Evolutionary conservation across 2,329 filamentous ascomycete species (phyloP), one percentile per base, ranked within the genome.

Genomic region (Cordyceps tenuipes): DNA sequence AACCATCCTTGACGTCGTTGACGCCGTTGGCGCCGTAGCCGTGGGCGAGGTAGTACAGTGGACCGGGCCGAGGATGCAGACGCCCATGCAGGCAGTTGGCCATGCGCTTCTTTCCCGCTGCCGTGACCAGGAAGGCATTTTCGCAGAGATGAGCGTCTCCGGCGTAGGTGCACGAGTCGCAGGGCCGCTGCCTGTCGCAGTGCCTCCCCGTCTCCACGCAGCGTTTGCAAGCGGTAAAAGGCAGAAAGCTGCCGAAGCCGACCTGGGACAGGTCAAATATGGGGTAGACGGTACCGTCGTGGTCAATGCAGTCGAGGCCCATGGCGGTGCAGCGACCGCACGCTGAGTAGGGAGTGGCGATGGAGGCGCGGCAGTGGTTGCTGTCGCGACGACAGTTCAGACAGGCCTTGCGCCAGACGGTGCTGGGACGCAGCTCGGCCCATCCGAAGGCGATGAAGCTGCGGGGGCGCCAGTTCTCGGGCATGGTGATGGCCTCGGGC

Each of bases 111-210:
- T 60, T 61, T 5, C 44, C 61, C 2, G 5, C 2, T 0, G 53
- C 26, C 9, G 57, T 57, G 15, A 65, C 55, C 8, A 63, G 66
- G 12, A 64, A 65, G 21, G 62, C 44, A n/a, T 55, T 59, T 5
- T 61, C 61, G 34, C 57, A 65, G 6, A n/a, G 23, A 15, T 67
- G 63, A 17, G 66, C 66, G 9, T 65, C 61, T 3, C 58, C 63
- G 21, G 60, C 39, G 8, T 56, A 21, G 12, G 62, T 59, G 64
- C 74, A 76, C 4, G 67, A 71, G 55, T 75, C 71, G 59, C 74
- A 76, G 1, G 73, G 74, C 21, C 72, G 67, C 57, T 72, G 71
- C 1, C 70, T 68, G 52, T 76, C 74, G 61, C 74, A 76, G 56
- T 67, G 64, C 1, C 66, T 51, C 3, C 62, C 62, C 7, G 47